These are phyloP conservation scores for Agastache rugosa DNA, from an alignment of 257 asterid species.

Conservation along the genomic window DNA sequence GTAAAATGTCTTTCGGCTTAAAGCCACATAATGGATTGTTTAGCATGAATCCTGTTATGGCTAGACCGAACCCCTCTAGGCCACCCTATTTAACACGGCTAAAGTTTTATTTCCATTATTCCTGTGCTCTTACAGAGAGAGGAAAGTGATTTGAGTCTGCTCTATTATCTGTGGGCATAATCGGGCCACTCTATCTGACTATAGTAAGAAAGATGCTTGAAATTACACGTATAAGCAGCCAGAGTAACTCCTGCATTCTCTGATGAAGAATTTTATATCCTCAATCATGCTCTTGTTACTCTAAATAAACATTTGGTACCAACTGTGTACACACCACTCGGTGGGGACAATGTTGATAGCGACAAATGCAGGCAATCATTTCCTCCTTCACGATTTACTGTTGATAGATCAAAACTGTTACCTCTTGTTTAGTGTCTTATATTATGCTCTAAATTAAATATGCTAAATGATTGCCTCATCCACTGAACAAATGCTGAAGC, in stretches of 20 bases:
- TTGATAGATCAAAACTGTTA: not conserved
- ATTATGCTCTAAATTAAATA: slow-evolving; percentile 13
- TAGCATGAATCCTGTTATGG: no score
- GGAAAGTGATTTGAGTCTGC: not conserved
- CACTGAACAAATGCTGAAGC: slow-evolving; percentile 35
- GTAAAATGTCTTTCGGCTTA: no score
- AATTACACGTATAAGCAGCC: not conserved
- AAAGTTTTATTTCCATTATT: no score
- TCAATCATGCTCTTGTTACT: not conserved
- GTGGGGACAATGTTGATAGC: not conserved
- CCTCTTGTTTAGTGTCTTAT: not conserved
- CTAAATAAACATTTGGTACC: not conserved
- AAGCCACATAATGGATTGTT: no score
- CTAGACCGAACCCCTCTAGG: no score
- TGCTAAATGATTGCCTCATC: slow-evolving; percentile 16
- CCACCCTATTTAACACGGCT: no score
- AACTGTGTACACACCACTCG: not conserved
- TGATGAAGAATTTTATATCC: not conserved
- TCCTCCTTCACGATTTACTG: not conserved
- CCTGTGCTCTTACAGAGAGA: no score
- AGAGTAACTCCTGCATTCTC: not conserved
- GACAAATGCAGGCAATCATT: slow-evolving; percentile 2
- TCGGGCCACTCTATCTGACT: not conserved
- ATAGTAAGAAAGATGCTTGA: not conserved
- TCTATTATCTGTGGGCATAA: no score